A percentile compares a stretch with the other conserved stretches of the same genome.
Conservation (phyloP, 2,329 filamentous ascomycete genomes). For the Cercospora canescens region DNA sequence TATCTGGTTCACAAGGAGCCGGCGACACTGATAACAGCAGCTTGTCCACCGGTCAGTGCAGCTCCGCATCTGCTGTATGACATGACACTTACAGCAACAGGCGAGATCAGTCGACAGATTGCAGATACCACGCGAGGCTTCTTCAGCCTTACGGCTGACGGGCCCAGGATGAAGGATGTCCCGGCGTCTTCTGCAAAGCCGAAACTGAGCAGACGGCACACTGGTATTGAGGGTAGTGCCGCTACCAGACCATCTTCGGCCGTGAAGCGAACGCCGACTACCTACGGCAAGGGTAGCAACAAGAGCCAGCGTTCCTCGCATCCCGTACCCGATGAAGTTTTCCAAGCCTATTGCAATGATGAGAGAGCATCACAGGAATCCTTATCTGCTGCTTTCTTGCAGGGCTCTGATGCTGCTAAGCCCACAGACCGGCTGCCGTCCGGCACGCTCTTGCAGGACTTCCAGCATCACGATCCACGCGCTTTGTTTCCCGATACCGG, state of each 20-base stretch:
- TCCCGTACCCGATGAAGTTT: slow-evolving; percentile 1
- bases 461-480: slow-evolving; percentile 41
- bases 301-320: slow-evolving; percentile 5
- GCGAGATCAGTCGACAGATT: slow-evolving; percentile 27
- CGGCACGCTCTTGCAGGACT: slow-evolving; percentile 38
- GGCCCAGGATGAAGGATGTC: slow-evolving; percentile 9
- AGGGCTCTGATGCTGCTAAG: slow-evolving; percentile 21
- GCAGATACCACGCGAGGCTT: slow-evolving; percentile 28
- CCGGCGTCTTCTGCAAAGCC: slow-evolving; percentile 21
- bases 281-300: slow-evolving; percentile 17
- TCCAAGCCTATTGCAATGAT: slow-evolving; percentile 20
- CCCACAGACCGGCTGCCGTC: slow-evolving; percentile 31
- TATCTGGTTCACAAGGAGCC: slow-evolving; percentile 9
- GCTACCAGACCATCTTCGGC: slow-evolving; percentile 12
- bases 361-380: slow-evolving; percentile 15
- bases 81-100: slow-evolving; percentile 14
- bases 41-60: slow-evolving; percentile 17
- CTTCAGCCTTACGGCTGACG: slow-evolving; percentile 18
- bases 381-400: slow-evolving; percentile 21
- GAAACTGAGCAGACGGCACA: slow-evolving; percentile 25
- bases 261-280: slow-evolving; percentile 28
- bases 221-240: slow-evolving; percentile 5
- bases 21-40: slow-evolving; percentile 15
- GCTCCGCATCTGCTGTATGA: neutral
- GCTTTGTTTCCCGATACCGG: slow-evolving; percentile 44